phyloP scores from a whole-genome alignment of 2,329 filamentous ascomycete genomes.

The Botryosphaeria agaves region DNA sequence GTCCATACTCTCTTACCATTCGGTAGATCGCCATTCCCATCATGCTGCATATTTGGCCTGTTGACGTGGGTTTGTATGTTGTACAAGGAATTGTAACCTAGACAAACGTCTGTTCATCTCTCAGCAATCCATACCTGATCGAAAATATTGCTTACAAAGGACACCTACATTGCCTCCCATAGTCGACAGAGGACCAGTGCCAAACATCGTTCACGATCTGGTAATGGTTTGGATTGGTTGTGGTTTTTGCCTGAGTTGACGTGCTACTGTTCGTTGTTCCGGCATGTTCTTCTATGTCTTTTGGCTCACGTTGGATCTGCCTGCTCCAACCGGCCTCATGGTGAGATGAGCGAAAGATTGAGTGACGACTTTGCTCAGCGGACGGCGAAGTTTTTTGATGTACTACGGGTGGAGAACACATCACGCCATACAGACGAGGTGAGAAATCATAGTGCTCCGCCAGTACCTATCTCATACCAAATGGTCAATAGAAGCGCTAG shows the following conservation, averaged over 20 bases:
- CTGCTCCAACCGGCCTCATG: not conserved
- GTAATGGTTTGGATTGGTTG: conserved; percentile 31
- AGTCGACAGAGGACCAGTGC: conserved; percentile 59
- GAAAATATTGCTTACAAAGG: conserved; percentile 1
- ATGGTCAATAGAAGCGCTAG: not conserved
- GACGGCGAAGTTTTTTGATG: conserved; percentile 6
- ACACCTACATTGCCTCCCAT: conserved; percentile 42
- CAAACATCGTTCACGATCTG: conserved; percentile 52
- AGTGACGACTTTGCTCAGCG: not conserved
- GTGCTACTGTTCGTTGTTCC: too few relatives aligned
- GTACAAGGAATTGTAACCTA: conserved; percentile 53
- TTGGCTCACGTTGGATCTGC: not conserved
- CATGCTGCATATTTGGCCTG: conserved; percentile 15
- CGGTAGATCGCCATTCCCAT: conserved; percentile 18
- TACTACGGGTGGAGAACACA: conserved; percentile 37
- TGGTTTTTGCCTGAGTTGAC: conserved; percentile 14
- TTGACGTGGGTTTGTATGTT: conserved; percentile 12
- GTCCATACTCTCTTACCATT: conserved; percentile 44
- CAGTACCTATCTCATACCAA: conserved; percentile 20
- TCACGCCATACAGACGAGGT: conserved; percentile 44
- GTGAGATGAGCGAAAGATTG: not conserved
- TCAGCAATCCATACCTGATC: conserved; percentile 3
- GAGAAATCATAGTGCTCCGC: conserved; percentile 51
- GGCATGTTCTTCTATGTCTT: conserved; percentile 8
- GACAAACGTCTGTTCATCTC: conserved; percentile 37